phyloP scores from a whole-genome alignment of 2,329 filamentous ascomycete species.

The Xylaria polymorpha region DNA sequence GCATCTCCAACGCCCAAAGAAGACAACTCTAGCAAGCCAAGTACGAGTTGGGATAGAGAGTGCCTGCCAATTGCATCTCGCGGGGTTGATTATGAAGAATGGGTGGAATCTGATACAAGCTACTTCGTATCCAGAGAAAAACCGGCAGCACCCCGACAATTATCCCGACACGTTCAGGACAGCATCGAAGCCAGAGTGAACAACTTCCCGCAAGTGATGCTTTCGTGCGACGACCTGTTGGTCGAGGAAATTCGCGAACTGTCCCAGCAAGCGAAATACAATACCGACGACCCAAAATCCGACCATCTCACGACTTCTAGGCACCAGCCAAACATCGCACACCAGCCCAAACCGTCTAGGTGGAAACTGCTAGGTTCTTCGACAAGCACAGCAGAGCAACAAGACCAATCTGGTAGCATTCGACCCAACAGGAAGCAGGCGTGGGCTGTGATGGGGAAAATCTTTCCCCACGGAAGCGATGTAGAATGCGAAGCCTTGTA shows the following conservation, averaged over 20 bases:
- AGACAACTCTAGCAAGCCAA: neutral
- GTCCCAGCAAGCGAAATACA: constrained; percentile 64
- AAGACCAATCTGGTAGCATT: constrained; percentile 2
- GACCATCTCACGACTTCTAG: constrained; percentile 35
- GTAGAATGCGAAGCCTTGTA: constrained; percentile 69
- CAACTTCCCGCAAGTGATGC: constrained; percentile 70
- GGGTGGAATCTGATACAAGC: constrained; percentile 44
- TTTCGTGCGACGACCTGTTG: constrained; percentile 65
- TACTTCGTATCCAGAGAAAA: constrained; percentile 42
- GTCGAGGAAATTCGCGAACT: constrained; percentile 69
- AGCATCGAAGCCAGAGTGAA: constrained; percentile 64
- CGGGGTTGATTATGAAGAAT: constrained; percentile 42
- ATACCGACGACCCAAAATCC: constrained; percentile 36
- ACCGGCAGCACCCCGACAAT: constrained; percentile 56
- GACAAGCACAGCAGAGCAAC: constrained; percentile 25
- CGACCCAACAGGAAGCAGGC: constrained; percentile 42
- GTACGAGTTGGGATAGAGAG: neutral
- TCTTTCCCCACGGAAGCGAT: constrained; percentile 65
- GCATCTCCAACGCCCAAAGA: constrained; percentile 7
- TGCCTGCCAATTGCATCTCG: constrained; percentile 24
- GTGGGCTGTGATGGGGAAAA: constrained; percentile 61
- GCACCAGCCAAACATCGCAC: constrained; percentile 36
- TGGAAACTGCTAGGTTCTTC: constrained; percentile 47
- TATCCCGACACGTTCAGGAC: constrained; percentile 66
- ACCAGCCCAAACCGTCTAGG: constrained; percentile 36